Percentiles rank a stretch among this genome's conserved stretches.
Conservation (phyloP, 2,329 filamentous ascomycete species). For the Fusarium camptoceras region DNA sequence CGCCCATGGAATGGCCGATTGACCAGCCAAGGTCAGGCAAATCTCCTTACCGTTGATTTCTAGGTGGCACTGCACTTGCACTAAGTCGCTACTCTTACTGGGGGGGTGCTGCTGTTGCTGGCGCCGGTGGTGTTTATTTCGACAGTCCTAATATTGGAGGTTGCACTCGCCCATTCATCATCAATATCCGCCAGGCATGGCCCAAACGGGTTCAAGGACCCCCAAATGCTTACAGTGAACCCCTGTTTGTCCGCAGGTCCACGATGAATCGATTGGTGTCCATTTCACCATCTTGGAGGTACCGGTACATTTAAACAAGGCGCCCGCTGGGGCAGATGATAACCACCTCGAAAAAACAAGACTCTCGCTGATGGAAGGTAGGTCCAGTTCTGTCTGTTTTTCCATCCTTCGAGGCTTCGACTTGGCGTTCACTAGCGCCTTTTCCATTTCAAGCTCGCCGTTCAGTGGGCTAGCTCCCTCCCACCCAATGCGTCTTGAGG, state of each 20-base stretch:
- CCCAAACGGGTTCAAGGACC: constrained; percentile 43
- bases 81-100: neutral
- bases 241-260: constrained; percentile 46
- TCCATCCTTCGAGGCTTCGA: constrained; percentile 45
- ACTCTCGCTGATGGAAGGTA: constrained; percentile 13
- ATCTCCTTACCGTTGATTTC: constrained; percentile 43
- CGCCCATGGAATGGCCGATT: constrained; percentile 17
- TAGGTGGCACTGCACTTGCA: constrained; percentile 33
- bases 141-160: constrained; percentile 32
- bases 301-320: constrained; percentile 35
- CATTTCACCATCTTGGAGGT: constrained; percentile 38
- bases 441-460: constrained; percentile 38
- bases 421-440: constrained; percentile 43
- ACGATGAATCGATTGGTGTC: constrained; percentile 43
- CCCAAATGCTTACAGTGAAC: constrained; percentile 39
- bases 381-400: constrained; percentile 38
- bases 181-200: constrained; percentile 37
- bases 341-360: constrained; percentile 16
- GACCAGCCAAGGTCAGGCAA: constrained; percentile 15
- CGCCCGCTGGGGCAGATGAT: constrained; percentile 8
- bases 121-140: constrained; percentile 32
- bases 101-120: constrained; percentile 16
- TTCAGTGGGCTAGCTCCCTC: constrained; percentile 33
- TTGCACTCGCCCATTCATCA: constrained; percentile 34
- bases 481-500: constrained; percentile 8